Evolutionary conservation across 768 basidiomycete species (phyloP), one percentile per base, ranked within the genome.

Genomic region (Pisolithus marmoratus): DNA sequence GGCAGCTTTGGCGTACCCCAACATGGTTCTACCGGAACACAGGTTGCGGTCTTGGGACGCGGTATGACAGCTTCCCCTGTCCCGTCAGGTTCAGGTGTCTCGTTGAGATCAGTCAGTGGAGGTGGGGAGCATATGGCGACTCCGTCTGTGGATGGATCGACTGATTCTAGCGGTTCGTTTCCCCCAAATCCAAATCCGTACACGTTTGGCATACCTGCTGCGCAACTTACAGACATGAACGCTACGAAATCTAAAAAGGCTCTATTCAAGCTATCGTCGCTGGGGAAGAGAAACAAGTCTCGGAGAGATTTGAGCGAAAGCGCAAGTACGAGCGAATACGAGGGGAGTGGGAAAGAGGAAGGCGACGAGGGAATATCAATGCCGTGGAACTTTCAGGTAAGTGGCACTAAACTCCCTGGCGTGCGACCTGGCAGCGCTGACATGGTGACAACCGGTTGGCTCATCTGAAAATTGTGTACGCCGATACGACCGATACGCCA

Each of bases 341-440:
- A 55, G 8, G 24, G 14, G 2, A 19, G 45, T 41, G 50, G 7
- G 2, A 51, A 24, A 5, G 22, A 56, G 3, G 61, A 60, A 1
- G 79, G 78, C 5, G 85, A 88, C 56, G 79, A 82, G 17, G 76
- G 74, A 23, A 85, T 90, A 40, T 83, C 85, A 0, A 55, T 71
- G 54, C 87, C 87, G 4, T 88, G 82, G 80, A 87, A 87, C 63
- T 87, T 89, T 54, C 84, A 84, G 77, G 85, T 82, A 62, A 43
- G 79, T 66, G 23, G 60, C 46, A 1, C 7, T 34, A 9, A 12
- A 31, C 27, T 56, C 24, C 29, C 38, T 52, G 41, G 44, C 44
- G 26, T 31, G 31, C 14, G 54, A 2, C 48, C 52, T 55, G 26
- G 55, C 12, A 41, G 11, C 40, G 40, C 40, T 41, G 14, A 22